These are phyloP conservation scores for Populus tremula DNA, from an alignment of 345 rosid species.

Conservation along the genomic window DNA sequence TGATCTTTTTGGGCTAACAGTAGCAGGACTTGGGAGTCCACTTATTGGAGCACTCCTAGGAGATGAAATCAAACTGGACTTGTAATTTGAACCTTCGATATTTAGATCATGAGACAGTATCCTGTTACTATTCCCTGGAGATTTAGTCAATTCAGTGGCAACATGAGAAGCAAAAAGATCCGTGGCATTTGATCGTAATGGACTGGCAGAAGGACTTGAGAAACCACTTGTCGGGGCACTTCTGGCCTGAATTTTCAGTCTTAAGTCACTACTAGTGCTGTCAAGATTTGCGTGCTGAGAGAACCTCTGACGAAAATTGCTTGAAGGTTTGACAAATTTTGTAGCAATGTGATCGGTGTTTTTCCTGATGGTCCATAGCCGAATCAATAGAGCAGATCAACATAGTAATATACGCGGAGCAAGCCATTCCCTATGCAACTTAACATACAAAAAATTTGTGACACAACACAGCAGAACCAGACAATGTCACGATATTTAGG, in stretches of 20 bases:
- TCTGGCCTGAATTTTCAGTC: slow-evolving; percentile 33
- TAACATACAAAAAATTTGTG: neutral
- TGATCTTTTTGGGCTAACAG: slow-evolving; percentile 41
- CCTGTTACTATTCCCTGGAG: slow-evolving; percentile 24
- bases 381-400: neutral
- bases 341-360: slow-evolving; percentile 17
- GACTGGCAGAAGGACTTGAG: slow-evolving; percentile 51
- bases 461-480: neutral
- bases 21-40: slow-evolving; percentile 45
- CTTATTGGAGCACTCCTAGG: slow-evolving; percentile 61
- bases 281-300: slow-evolving; percentile 25
- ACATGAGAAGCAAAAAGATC: slow-evolving; percentile 8
- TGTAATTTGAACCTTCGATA: slow-evolving; percentile 24
- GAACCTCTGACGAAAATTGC: slow-evolving; percentile 21
- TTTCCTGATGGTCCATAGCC: slow-evolving; percentile 22
- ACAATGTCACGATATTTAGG: neutral
- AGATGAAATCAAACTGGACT: slow-evolving; percentile 28
- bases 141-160: neutral
- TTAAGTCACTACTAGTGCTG: slow-evolving; percentile 25
- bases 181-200: slow-evolving; percentile 28
- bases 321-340: slow-evolving; percentile 12
- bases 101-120: slow-evolving; percentile 30
- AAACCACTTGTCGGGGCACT: slow-evolving; percentile 65
- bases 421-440: neutral
- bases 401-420: neutral